phyloP scores from a whole-genome alignment of 768 basidiomycete species.

The Boletus reticuloceps region DNA sequence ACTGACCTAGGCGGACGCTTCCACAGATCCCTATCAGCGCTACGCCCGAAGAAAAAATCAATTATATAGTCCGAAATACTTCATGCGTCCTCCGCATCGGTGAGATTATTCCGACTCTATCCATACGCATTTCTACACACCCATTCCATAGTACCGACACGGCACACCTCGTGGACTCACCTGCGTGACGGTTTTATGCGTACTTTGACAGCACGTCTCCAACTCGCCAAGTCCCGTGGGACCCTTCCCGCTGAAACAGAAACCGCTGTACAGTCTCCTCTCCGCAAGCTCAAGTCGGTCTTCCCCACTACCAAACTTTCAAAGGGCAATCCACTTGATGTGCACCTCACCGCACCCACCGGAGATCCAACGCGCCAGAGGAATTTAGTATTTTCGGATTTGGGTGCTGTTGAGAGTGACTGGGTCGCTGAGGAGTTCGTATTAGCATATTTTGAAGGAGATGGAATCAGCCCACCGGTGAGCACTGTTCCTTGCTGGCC shows the following conservation, averaged over 20 bases:
- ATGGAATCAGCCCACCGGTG: constrained; percentile 70
- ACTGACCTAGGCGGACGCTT: not conserved
- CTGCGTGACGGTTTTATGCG: constrained; percentile 83
- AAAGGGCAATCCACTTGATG: constrained; percentile 69
- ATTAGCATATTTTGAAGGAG: constrained; percentile 70
- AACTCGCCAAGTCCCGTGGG: constrained; percentile 48
- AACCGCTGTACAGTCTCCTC: constrained; percentile 52
- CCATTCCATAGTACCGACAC: constrained; percentile 62
- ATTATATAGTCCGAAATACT: constrained; percentile 61
- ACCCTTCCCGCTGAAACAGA: constrained; percentile 60
- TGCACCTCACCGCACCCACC: constrained; percentile 59
- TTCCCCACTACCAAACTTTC: constrained; percentile 67
- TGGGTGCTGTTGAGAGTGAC: constrained; percentile 67
- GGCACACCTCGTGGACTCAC: constrained; percentile 74
- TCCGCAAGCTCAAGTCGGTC: constrained; percentile 70
- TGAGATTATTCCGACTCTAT: constrained; percentile 29
- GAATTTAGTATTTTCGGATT: constrained; percentile 62
- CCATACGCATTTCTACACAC: not conserved
- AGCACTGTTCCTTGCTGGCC: constrained; percentile 23
- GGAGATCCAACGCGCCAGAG: constrained; percentile 45
- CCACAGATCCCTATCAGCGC: constrained; percentile 53
- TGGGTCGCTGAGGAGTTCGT: constrained; percentile 77
- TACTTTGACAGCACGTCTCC: constrained; percentile 61
- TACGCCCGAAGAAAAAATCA: constrained; percentile 66
- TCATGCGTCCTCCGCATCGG: constrained; percentile 76